Evolutionary conservation across 441 rosid species (phyloP).

Genomic region (Jatropha podagrica): DNA sequence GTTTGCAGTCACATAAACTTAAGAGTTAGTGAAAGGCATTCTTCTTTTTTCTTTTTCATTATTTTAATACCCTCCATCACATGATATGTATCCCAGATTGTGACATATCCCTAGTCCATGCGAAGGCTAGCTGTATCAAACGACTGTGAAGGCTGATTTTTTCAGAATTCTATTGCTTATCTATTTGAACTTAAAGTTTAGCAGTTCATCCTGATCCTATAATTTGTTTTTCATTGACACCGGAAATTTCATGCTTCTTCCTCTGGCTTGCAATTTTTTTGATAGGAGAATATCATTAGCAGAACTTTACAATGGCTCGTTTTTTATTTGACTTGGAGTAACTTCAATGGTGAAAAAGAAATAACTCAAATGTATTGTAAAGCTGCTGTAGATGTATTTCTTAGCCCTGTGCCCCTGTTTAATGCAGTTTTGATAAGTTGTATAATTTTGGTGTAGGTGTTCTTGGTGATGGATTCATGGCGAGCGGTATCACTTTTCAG

Average conservation of each 20-base stretch:
- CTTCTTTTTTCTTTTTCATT: neutral
- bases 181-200: no score
- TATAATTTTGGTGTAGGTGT: conserved; percentile 47
- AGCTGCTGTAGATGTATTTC: neutral
- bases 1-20: neutral
- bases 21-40: neutral
- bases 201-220: no score
- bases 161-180: neutral
- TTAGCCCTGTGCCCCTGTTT: neutral
- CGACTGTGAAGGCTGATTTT: neutral
- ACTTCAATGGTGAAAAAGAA: neutral
- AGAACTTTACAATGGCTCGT: no score
- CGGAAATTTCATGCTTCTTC: no score
- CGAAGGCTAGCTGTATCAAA: neutral
- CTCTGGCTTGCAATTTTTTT: no score
- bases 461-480: conserved; percentile 93
- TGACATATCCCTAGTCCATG: neutral
- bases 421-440: conserved; percentile 4
- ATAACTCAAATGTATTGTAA: neutral
- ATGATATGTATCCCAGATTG: neutral
- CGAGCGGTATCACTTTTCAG: conserved; percentile 68
- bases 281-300: no score
- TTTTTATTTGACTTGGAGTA: no score
- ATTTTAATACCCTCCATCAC: neutral
- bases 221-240: no score